Conservation (phyloP, 2,329 filamentous ascomycete genomes). For the Annulohypoxylon truncatum region DNA sequence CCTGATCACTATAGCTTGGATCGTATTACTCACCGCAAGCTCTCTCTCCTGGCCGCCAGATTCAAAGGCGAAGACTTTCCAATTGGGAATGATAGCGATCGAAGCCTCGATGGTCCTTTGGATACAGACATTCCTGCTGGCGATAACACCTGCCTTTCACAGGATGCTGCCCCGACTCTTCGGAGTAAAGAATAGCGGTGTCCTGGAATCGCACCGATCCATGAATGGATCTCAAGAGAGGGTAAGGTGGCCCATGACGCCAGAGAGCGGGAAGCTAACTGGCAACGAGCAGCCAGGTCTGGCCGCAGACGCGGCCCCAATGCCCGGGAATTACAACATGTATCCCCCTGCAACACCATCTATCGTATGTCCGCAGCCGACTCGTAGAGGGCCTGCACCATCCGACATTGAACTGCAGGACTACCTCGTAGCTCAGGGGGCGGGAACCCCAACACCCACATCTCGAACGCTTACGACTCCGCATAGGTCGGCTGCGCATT, state of each 20-base stretch:
- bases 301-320: background rate
- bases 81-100: constrained; percentile 25
- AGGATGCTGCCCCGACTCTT: constrained; percentile 27
- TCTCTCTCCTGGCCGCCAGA: constrained; percentile 16
- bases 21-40: constrained; percentile 17
- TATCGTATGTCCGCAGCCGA: constrained; percentile 4
- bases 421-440: constrained; percentile 1
- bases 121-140: constrained; percentile 31
- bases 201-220: background rate
- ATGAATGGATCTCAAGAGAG: constrained; percentile 4
- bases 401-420: background rate
- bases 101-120: constrained; percentile 35
- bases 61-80: constrained; percentile 19
- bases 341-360: background rate
- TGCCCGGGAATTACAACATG: background rate
- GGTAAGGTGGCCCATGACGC: constrained; percentile 12
- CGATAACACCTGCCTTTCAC: constrained; percentile 31
- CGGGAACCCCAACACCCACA: background rate
- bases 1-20: constrained; percentile 25
- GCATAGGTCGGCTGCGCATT: background rate
- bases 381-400: background rate
- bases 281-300: constrained; percentile 5
- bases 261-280: background rate
- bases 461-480: background rate
- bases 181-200: background rate